Evolutionary conservation across 805 yeast species (phyloP).

Genomic region (Candida saitoana): DNA sequence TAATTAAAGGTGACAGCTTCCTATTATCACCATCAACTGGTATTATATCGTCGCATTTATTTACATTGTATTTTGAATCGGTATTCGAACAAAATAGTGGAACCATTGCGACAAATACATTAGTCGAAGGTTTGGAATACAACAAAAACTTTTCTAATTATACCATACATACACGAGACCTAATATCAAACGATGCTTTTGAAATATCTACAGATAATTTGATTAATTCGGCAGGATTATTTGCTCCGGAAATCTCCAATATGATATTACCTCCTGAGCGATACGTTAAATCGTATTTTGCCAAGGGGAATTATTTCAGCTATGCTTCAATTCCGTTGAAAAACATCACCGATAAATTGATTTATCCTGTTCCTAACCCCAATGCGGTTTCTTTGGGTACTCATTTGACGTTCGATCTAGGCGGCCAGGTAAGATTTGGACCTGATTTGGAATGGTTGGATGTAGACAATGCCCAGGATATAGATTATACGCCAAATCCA

Average conservation of each 20-base stretch:
- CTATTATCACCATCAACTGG: slow-evolving; percentile 81
- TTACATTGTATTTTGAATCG: slow-evolving; percentile 57
- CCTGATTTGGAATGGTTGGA: slow-evolving; percentile 86
- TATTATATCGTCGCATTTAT: slow-evolving; percentile 75
- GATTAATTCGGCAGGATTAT: slow-evolving; percentile 75
- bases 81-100: slow-evolving; percentile 56
- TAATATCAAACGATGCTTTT: slow-evolving; percentile 27
- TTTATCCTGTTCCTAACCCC: slow-evolving; percentile 75
- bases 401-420: slow-evolving; percentile 79
- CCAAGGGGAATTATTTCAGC: slow-evolving; percentile 80
- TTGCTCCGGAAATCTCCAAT: slow-evolving; percentile 70
- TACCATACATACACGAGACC: slow-evolving; percentile 21
- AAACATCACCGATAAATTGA: slow-evolving; percentile 27
- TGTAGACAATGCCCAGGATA: slow-evolving; percentile 23
- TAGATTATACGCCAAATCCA: slow-evolving; percentile 46
- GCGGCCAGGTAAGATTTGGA: slow-evolving; percentile 77
- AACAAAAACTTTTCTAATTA: slow-evolving; percentile 18
- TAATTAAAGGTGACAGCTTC: slow-evolving; percentile 54
- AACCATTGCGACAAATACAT: slow-evolving; percentile 59
- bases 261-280: slow-evolving; percentile 61
- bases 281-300: slow-evolving; percentile 59
- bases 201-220: slow-evolving; percentile 52
- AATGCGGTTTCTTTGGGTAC: slow-evolving; percentile 78
- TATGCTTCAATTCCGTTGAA: slow-evolving; percentile 45
- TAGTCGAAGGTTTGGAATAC: slow-evolving; percentile 42